A percentile compares a stretch with the other conserved stretches of the same genome.
Evolutionary conservation across 2,329 filamentous ascomycete species (phyloP).

Genomic region (Fusarium sp.): DNA sequence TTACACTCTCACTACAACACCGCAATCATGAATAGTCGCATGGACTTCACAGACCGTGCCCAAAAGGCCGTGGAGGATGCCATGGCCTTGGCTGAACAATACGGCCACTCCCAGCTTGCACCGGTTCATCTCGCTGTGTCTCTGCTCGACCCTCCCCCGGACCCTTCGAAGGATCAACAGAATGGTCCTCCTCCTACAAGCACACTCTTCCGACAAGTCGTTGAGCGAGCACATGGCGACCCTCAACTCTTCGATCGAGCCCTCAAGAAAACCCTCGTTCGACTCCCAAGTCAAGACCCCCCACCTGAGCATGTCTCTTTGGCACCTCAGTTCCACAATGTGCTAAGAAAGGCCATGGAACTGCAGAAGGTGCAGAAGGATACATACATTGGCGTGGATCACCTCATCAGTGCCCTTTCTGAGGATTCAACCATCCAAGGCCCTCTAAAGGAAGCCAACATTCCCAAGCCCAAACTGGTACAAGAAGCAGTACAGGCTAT

Average conservation of each 20-base stretch:
- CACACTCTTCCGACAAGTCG: constrained; percentile 93
- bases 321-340: constrained; percentile 81
- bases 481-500: constrained; percentile 92
- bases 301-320: constrained; percentile 89
- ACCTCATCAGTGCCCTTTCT: constrained; percentile 85
- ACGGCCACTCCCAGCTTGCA: constrained; percentile 88
- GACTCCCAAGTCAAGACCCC: constrained; percentile 92
- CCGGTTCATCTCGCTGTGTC: constrained; percentile 90
- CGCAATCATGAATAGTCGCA: constrained; percentile 73
- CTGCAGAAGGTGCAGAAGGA: constrained; percentile 98
- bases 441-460: constrained; percentile 83
- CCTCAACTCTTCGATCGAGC: constrained; percentile 86
- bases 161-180: constrained; percentile 84
- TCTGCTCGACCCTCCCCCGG: constrained; percentile 78
- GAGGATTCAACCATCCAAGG: constrained; percentile 81
- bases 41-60: constrained; percentile 94
- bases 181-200: constrained; percentile 72
- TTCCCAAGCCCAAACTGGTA: constrained; percentile 90
- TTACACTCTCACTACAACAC: constrained; percentile 5
- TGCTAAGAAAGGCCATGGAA: constrained; percentile 85
- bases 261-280: constrained; percentile 90
- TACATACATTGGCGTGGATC: constrained; percentile 91
- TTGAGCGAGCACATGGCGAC: constrained; percentile 94
- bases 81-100: constrained; percentile 86
- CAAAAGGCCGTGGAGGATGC: constrained; percentile 90